Conservation (phyloP, 192 early-diverging fungal species). For the Umbelopsis vinacea region DNA sequence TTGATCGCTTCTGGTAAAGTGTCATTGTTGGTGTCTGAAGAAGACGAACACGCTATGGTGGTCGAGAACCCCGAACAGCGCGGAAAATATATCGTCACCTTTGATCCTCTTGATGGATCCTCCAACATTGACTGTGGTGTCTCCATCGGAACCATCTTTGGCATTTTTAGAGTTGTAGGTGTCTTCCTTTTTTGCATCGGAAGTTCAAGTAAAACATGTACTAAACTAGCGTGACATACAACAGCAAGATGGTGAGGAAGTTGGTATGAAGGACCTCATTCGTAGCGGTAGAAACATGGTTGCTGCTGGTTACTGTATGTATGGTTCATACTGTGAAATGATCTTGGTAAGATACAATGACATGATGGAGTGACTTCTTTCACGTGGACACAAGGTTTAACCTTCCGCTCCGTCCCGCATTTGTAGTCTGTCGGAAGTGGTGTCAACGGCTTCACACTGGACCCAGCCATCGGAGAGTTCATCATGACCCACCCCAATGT, state of each 20-base stretch:
- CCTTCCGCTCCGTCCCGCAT: constrained; percentile 36
- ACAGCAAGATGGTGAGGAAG: constrained; percentile 48
- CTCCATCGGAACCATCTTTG: constrained; percentile 98
- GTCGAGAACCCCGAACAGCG: constrained; percentile 71
- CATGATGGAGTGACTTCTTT: background rate
- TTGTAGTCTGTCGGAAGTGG: constrained; percentile 71
- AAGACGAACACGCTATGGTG: constrained; percentile 92
- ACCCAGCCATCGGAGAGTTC: constrained; percentile 97
- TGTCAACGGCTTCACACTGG: constrained; percentile 96
- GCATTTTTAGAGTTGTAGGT: constrained; percentile 89
- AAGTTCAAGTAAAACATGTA: constrained; percentile 11
- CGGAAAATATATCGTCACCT: constrained; percentile 94
- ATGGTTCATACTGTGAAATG: constrained; percentile 88
- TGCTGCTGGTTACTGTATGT: constrained; percentile 97
- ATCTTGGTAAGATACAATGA: constrained; percentile 52
- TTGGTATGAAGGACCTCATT: constrained; percentile 78
- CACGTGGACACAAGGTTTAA: background rate
- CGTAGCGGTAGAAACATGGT: constrained; percentile 91
- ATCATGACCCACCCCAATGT: constrained; percentile 95
- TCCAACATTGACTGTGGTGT: constrained; percentile 99
- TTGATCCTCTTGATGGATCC: constrained; percentile 97
- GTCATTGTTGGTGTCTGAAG: constrained; percentile 94
- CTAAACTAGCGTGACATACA: constrained; percentile 8
- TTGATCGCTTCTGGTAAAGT: constrained; percentile 88
- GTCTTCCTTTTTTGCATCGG: background rate